Percentiles rank a stretch among this genome's conserved stretches.
phyloP scores from a whole-genome alignment of 148 eudicot species.

The Selenicereus undatus region DNA sequence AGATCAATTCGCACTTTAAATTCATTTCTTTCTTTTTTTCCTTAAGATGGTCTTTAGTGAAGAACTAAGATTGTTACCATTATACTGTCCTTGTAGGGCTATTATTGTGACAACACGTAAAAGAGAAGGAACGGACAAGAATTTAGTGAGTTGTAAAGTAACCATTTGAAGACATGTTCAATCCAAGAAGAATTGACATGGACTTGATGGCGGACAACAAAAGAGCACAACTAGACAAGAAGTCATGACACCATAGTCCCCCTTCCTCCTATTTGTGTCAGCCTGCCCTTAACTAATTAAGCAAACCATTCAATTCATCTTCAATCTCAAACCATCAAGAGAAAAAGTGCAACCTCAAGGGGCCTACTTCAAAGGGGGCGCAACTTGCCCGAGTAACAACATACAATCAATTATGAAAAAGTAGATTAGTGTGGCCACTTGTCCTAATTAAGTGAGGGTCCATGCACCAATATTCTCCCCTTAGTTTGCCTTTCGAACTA shows the following conservation, averaged over 20 bases:
- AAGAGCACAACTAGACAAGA: background rate
- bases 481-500: background rate
- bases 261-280: no score
- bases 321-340: conserved; percentile 13
- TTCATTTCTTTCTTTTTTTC: no score
- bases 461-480: background rate
- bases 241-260: background rate
- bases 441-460: background rate
- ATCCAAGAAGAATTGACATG: background rate
- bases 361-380: conserved; percentile 7
- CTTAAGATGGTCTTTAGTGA: no score
- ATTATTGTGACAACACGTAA: background rate
- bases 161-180: background rate
- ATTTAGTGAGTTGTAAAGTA: background rate
- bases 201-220: background rate
- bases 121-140: background rate
- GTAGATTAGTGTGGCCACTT: conserved; percentile 22
- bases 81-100: no score
- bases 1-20: no score
- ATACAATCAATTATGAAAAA: background rate
- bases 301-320: conserved; percentile 14
- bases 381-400: conserved; percentile 21
- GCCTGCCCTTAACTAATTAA: background rate
- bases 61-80: no score
- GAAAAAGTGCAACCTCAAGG: conserved; percentile 11